Evolutionary conservation across 306 rosid species (phyloP), one percentile per base, ranked within the genome.

Genomic region (Lathyrus oleraceus): DNA sequence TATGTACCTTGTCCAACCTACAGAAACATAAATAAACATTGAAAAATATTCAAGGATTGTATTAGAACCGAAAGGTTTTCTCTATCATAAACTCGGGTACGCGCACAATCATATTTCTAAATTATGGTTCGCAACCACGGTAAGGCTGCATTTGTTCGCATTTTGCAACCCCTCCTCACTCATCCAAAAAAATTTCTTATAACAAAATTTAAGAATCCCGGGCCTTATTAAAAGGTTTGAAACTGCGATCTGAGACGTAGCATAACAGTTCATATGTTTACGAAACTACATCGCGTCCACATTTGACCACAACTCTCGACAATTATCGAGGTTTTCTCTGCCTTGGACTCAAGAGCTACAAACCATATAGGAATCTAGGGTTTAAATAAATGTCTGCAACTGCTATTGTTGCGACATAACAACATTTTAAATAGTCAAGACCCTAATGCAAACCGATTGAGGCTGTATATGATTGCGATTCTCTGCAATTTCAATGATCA

Each of bases 1-100:
- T 95, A 95, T 36, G 99, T 91, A 40, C 99, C 99, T 82, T 95
- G 97, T 62, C 99, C 97, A 72, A 91, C 84, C 97, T 94, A 72
- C 67, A 27, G 40, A 57, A 6, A 28, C 38, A 57, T 27, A 57
- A 27, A 57, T 57, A 27, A 10, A 27, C 60, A 53, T 53, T 9
- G 4, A 53, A 53, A 53, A 53, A 52, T 9, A 52, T 52, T 17
- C 10, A 52, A 51, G 11, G 30, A 52, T 52, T 1, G 58, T 52
- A 53, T 21, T 0, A 53, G 15, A 5, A 7, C 19, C 59, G 21
- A 20, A 52, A 52, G 15, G 59, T 4, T 52, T 20, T 52, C 59
- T 20, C 32, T 20, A 14, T 8, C 15, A 20, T 19, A 11, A 21
- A 53, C 15, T 4, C 17, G 0, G 15, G 32, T 20, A 53, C 8